Conservation (phyloP, 495 filamentous ascomycete genomes). For the Neurospora pannonica region DNA sequence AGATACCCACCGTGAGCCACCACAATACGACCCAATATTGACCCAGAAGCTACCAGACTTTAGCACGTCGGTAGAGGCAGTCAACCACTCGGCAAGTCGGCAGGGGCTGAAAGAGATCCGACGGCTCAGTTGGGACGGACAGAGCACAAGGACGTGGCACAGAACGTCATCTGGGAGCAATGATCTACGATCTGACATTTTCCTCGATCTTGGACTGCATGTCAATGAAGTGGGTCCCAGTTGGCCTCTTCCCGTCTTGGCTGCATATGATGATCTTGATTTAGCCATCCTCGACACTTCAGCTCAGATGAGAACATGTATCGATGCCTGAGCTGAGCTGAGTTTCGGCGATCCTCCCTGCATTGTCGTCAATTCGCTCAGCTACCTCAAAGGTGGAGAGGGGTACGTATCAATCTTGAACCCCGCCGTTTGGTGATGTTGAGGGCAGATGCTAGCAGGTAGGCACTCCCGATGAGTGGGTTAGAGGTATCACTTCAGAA, state of each 20-base stretch:
- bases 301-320: not conserved
- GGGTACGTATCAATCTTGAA: not conserved
- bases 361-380: not conserved
- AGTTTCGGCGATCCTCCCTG: not conserved
- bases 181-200: not conserved
- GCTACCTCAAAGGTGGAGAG: not conserved
- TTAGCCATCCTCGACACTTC: not conserved
- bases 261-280: not conserved
- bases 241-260: not conserved
- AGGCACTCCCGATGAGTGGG: not conserved
- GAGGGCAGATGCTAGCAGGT: not conserved
- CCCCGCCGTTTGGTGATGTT: not conserved
- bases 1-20: not conserved
- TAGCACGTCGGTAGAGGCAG: not conserved
- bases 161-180: not conserved
- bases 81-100: not conserved
- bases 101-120: not conserved
- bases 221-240: not conserved
- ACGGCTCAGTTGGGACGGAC: not conserved
- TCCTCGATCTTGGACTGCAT: not conserved
- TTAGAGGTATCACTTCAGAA: not conserved
- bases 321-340: not conserved
- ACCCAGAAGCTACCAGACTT: not conserved
- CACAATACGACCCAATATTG: not conserved
- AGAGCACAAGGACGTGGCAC: not conserved